Evolutionary conservation across 352 stramenopile genomes (phyloP).

Genomic region (Phytopythium delawarense): DNA sequence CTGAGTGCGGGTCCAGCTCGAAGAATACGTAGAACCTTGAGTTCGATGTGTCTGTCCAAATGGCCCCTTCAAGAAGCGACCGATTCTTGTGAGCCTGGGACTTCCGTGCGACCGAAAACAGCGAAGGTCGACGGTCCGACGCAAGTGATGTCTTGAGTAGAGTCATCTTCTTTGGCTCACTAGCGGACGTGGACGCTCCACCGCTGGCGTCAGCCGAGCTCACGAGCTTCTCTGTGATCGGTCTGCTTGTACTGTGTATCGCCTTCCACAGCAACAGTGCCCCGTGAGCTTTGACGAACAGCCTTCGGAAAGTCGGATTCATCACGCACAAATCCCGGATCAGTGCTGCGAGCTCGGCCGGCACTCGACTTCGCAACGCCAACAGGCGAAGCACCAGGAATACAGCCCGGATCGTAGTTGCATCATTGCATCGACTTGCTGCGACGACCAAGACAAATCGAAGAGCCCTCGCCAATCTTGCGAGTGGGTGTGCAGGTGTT

Average conservation of each 20-base stretch:
- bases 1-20: conserved; percentile 24
- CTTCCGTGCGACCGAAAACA: background rate
- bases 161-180: background rate
- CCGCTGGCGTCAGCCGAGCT: background rate
- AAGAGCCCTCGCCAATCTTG: conserved; percentile 17
- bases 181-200: background rate
- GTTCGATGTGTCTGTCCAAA: background rate
- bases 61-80: background rate
- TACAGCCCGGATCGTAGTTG: conserved; percentile 26
- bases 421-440: conserved; percentile 30
- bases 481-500: background rate
- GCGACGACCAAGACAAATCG: conserved; percentile 36
- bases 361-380: conserved; percentile 27
- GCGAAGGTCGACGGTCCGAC: background rate
- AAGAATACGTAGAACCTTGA: conserved; percentile 24
- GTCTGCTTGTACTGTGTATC: conserved; percentile 23
- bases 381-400: conserved; percentile 52
- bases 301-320: conserved; percentile 26
- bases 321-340: conserved; percentile 36
- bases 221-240: background rate
- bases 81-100: background rate
- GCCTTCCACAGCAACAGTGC: conserved; percentile 42
- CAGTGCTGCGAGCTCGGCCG: conserved; percentile 30
- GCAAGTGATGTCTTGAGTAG: background rate
- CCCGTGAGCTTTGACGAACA: conserved; percentile 47